Percentiles rank a stretch among this genome's conserved stretches.
Evolutionary conservation across 1,284 basidiomycete genomes (phyloP).

Genomic region (Tilletia horrida): DNA sequence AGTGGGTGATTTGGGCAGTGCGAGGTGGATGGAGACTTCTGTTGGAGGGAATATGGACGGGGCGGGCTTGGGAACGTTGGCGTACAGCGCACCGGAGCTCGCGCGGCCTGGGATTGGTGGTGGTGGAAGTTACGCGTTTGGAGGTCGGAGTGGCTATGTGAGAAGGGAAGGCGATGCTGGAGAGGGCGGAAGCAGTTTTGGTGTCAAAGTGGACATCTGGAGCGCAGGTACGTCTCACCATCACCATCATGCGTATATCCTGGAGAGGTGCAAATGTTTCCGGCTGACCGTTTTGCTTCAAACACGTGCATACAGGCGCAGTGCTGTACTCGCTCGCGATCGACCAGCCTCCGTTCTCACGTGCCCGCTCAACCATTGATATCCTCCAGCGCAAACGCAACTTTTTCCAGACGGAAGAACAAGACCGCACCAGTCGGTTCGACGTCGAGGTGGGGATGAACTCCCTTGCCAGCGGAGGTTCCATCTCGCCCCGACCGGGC

Average conservation of each 20-base stretch:
- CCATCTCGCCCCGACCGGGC: slow-evolving; percentile 11
- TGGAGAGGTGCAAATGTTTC: neutral
- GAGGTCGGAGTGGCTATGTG: neutral
- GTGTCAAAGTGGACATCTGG: slow-evolving; percentile 41
- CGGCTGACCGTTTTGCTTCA: neutral
- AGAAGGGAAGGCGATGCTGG: neutral
- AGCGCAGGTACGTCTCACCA: slow-evolving; percentile 17
- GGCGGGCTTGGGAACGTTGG: slow-evolving; percentile 47
- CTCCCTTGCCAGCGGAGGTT: too few relatives aligned
- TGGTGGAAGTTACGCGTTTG: neutral
- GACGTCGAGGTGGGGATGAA: slow-evolving; percentile 16
- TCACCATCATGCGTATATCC: too few relatives aligned
- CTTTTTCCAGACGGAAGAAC: slow-evolving; percentile 51
- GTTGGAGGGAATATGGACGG: neutral
- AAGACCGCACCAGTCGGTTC: slow-evolving; percentile 39
- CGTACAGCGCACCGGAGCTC: slow-evolving; percentile 51
- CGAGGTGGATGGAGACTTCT: slow-evolving; percentile 34
- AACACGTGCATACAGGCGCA: slow-evolving; percentile 44
- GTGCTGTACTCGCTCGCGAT: slow-evolving; percentile 50
- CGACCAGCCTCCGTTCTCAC: slow-evolving; percentile 45
- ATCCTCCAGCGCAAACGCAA: slow-evolving; percentile 47
- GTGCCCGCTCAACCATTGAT: slow-evolving; percentile 44
- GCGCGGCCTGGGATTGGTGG: slow-evolving; percentile 22
- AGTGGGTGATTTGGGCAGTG: slow-evolving; percentile 53
- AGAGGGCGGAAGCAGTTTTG: neutral